Conservation (phyloP, 1,284 basidiomycete genomes). For the Puccinia hordei region DNA sequence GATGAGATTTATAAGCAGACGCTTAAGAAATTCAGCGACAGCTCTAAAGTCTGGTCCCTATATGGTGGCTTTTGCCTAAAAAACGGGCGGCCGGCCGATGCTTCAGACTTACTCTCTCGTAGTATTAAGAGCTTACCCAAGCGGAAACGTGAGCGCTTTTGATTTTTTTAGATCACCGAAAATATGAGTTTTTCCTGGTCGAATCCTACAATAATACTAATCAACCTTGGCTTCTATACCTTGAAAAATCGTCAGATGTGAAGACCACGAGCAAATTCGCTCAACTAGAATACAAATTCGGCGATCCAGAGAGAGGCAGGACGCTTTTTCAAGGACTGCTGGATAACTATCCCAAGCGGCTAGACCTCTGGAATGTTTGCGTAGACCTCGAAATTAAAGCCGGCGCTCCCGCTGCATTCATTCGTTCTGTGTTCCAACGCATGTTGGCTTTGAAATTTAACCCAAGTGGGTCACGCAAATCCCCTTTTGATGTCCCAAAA, state of each 20-base stretch:
- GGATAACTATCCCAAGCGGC: conserved; percentile 87
- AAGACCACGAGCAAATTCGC: conserved; percentile 94
- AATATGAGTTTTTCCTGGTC: neutral
- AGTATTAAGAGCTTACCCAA: conserved; percentile 91
- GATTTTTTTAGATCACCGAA: neutral
- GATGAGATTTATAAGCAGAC: conserved; percentile 42
- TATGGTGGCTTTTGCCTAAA: conserved; percentile 49
- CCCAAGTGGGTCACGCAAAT: conserved; percentile 70
- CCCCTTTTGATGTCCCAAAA: conserved; percentile 20
- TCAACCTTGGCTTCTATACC: neutral
- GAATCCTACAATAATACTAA: neutral
- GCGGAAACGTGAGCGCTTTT: conserved; percentile 73
- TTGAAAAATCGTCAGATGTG: conserved; percentile 68
- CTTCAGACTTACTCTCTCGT: conserved; percentile 62
- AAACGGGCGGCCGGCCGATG: neutral
- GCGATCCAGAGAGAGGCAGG: conserved; percentile 88
- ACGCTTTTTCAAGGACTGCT: conserved; percentile 96
- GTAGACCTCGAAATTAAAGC: conserved; percentile 85
- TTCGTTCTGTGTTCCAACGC: conserved; percentile 78
- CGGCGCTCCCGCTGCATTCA: conserved; percentile 66
- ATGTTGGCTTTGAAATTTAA: conserved; percentile 88
- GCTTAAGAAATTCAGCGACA: conserved; percentile 42
- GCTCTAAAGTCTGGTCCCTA: conserved; percentile 42
- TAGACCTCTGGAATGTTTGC: conserved; percentile 95
- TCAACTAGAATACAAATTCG: conserved; percentile 89